Base-by-base conservation (phyloP, 352 stramenopile species). In the Phytophthora crassamura region DNA sequence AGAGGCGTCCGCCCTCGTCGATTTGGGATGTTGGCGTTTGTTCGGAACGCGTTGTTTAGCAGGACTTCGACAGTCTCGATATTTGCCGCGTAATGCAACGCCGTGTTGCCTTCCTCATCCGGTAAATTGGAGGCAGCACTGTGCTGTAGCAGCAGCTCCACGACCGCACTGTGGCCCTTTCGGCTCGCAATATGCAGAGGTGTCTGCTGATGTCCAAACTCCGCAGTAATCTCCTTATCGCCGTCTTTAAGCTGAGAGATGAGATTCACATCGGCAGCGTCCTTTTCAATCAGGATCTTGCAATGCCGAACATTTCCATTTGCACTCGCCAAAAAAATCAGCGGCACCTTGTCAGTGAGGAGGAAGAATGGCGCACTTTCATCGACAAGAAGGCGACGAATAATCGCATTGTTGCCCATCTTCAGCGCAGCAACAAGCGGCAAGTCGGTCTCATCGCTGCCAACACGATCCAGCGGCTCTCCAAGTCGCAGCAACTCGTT, bases 11-110 rank as follows among this genome's bases (percentile, higher is more conserved):
- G 83, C 10, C 85, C 88, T 53, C 86, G 67, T 7, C 72, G 63
- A 53, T 94, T 95, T 2, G 88, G 86, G 45, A 94, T 94, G 64
- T 95, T 93, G 4, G 84, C 72, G 45, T 94, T 94, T 20, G 83
- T 93, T 34, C 77, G 76, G 40, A 86, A 90, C 7, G 80, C 53
- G 33, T 45, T 80, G 38, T 76, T 80, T 7, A 95, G 38, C 20
- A 95, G 62, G 5, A 86, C 78, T 32, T 90, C 73, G 14, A 84
- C 88, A 2, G 84, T 88, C 53, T 87, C 80, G 4, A 88, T 74
- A 47, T 88, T 93, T 33, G 68, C 70, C 1, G 84, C 86, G 53
- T 77, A 80, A 46, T 95, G 88, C 22, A 95, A 61, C 12, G 88
- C 67, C 14, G 88, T 95, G 46, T 95, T 95, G 18, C 88, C 88